Evolutionary conservation across 768 basidiomycete genomes (phyloP), one percentile per base, ranked within the genome.

Genomic region (Calocybe gangraenosa): DNA sequence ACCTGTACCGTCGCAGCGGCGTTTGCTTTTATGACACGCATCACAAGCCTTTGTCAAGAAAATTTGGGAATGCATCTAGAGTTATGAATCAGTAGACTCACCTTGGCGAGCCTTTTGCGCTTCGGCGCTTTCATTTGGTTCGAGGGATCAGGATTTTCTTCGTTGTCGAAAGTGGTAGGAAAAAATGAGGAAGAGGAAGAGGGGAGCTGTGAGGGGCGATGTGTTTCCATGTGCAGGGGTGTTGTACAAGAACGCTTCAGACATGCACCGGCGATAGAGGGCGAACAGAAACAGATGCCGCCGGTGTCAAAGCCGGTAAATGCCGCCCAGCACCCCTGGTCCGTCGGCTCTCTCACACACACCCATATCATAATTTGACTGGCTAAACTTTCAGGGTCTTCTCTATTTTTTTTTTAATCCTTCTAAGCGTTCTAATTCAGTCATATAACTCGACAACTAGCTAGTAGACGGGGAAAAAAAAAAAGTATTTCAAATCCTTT

Each of bases 21-120:
- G 79, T 60, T 91, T 91, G 66, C 81, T 83, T 63, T 85, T 87
- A 60, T 91, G 89, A 61, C 88, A 91, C 42, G 84, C 82, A 63
- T 88, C 84, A 64, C 88, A 90, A 39, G 88, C 76, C 74, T 77
- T 46, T 34, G 19, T 42, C 19, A 44, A 23, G 34, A 48, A 49
- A 37, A 42, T 59, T 47, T 47, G 44, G 38, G 41, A 39, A 37
- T 37, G 45, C 40, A 42, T 32, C 35, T 46, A 33, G n/a, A 32
- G 30, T 20, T 37, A 33, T 20, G 34, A 35, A 10, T 37, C 42
- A 22, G 33, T 18, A 35, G 20, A 23, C 53, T 39, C 39, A 73
- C 75, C 71, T 77, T 77, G 54, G 75, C 73, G 13, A 79, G 71
- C 39, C 77, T 66, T 60, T 78, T 79, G 52, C 77, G 69, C 56